A percentile compares a stretch with the other conserved stretches of the same genome.
Evolutionary conservation across 2,329 filamentous ascomycete genomes (phyloP).

Genomic region (Geosmithia putterillii): DNA sequence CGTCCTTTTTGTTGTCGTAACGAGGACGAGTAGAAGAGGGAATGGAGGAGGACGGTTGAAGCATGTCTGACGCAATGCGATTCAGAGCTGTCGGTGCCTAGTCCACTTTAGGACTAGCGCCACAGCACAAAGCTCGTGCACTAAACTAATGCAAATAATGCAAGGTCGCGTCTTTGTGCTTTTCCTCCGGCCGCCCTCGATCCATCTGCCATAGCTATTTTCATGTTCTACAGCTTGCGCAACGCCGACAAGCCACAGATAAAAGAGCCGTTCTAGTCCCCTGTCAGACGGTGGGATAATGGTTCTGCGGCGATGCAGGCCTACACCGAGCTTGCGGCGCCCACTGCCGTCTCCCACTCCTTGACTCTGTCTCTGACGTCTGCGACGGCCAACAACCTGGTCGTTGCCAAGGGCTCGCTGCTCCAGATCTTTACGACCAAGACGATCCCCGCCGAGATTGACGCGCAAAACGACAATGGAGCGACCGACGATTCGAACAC

Average conservation of each 20-base stretch:
- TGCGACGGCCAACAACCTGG: slow-evolving; percentile 65
- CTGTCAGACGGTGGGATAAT: slow-evolving; percentile 14
- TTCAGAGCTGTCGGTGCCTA: neutral
- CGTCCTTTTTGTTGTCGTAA: neutral
- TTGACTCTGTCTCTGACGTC: slow-evolving; percentile 68
- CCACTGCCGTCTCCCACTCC: slow-evolving; percentile 87
- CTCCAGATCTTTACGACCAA: slow-evolving; percentile 81
- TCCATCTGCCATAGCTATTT: neutral
- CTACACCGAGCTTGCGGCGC: slow-evolving; percentile 90
- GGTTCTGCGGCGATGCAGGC: slow-evolving; percentile 64
- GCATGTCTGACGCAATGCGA: neutral
- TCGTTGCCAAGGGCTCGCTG: slow-evolving; percentile 85
- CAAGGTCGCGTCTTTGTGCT: neutral
- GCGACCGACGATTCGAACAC: slow-evolving; percentile 11
- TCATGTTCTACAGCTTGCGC: neutral
- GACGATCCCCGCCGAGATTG: slow-evolving; percentile 51
- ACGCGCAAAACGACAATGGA: slow-evolving; percentile 24
- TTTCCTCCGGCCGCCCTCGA: neutral
- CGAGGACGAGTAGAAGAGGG: neutral
- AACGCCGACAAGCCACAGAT: neutral
- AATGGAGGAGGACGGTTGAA: neutral
- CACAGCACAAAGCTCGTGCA: neutral
- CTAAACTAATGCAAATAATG: neutral
- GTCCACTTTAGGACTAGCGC: neutral
- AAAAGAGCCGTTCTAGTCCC: neutral